Percentiles rank a stretch among this genome's conserved stretches.
Conservation (phyloP, 192 early-diverging fungal species). For the Radiomyces spectabilis region DNA sequence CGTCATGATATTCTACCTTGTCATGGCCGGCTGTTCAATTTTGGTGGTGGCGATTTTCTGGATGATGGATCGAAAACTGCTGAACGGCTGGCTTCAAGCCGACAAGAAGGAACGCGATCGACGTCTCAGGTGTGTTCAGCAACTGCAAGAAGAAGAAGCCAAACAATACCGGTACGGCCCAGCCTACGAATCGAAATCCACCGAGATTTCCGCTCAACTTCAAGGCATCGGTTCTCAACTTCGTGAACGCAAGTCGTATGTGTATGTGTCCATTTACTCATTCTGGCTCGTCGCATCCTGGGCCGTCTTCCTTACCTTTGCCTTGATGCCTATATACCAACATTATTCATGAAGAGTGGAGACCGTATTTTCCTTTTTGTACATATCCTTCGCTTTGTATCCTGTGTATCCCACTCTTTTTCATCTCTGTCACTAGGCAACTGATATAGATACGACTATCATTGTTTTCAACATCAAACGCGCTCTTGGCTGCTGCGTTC, state of each 20-base stretch:
- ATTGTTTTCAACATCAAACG: too few relatives aligned
- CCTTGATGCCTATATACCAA: conserved; percentile 24
- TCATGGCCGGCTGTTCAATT: neutral
- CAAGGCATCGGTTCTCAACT: conserved; percentile 11
- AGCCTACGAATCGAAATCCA: too few relatives aligned
- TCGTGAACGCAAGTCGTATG: conserved; percentile 2
- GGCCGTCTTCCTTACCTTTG: conserved; percentile 23
- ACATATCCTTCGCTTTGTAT: too few relatives aligned
- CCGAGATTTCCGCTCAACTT: neutral
- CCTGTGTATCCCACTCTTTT: too few relatives aligned
- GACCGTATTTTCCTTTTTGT: too few relatives aligned
- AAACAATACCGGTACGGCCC: neutral
- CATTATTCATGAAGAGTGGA: conserved; percentile 1
- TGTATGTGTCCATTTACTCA: conserved; percentile 11
- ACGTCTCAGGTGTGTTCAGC: conserved; percentile 3
- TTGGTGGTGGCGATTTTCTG: conserved; percentile 5
- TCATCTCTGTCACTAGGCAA: too few relatives aligned
- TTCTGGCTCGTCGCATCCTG: conserved; percentile 23
- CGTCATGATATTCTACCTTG: conserved; percentile 22
- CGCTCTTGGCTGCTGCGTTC: too few relatives aligned
- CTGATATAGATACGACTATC: too few relatives aligned
- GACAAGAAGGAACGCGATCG: conserved; percentile 6
- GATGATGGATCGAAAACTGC: conserved; percentile 7
- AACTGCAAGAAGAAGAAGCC: neutral
- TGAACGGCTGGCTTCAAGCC: conserved; percentile 23